These are phyloP conservation scores for Oenanthe javanica DNA, from an alignment of 140 eudicot species.

Conservation along the genomic window DNA sequence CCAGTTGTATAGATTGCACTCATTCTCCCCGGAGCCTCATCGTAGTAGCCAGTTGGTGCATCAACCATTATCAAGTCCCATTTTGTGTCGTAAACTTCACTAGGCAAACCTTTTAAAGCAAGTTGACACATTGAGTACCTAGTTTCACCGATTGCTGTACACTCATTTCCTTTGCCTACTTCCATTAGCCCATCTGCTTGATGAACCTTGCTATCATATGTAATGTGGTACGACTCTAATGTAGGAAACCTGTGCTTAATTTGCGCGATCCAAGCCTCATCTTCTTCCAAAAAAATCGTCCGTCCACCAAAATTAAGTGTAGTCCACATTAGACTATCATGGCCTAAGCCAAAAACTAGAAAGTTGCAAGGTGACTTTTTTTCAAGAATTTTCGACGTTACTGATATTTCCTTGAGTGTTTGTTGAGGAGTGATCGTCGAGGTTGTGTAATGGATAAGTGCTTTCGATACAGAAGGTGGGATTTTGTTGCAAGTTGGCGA, in stretches of 20 bases:
- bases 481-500: constrained; percentile 35
- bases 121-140: constrained; percentile 49
- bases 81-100: constrained; percentile 36
- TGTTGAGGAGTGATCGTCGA: constrained; percentile 62
- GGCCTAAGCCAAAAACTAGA: constrained; percentile 56
- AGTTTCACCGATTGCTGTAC: constrained; percentile 27
- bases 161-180: constrained; percentile 38
- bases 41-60: constrained; percentile 61
- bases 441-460: constrained; percentile 54
- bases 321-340: constrained; percentile 61
- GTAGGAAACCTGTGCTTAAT: constrained; percentile 46
- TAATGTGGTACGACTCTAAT: constrained; percentile 41
- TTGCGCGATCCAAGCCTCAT: constrained; percentile 47
- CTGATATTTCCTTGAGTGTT: constrained; percentile 42
- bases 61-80: constrained; percentile 72
- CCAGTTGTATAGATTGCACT: constrained; percentile 51
- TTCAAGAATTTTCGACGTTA: constrained; percentile 34
- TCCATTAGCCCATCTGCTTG: constrained; percentile 40
- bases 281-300: constrained; percentile 47
- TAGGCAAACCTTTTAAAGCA: constrained; percentile 46
- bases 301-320: constrained; percentile 50
- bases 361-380: constrained; percentile 53
- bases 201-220: constrained; percentile 43
- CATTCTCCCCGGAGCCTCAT: constrained; percentile 64
- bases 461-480: constrained; percentile 42